phyloP scores from a whole-genome alignment of 2,329 filamentous ascomycete species.

The Zelopaecilomyces penicillatus region DNA sequence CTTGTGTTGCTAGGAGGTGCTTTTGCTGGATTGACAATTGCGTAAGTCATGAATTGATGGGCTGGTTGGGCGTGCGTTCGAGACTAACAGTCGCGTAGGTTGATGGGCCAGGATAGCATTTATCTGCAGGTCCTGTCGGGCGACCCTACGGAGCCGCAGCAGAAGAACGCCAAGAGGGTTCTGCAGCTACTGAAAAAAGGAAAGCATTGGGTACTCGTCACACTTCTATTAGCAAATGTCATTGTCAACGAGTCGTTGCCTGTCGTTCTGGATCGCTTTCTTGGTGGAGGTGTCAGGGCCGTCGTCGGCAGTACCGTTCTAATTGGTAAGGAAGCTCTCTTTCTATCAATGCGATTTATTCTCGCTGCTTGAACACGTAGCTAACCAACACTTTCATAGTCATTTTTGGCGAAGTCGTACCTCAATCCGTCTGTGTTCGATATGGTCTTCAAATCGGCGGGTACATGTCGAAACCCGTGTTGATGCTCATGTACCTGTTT shows the following conservation, averaged over 20 bases:
- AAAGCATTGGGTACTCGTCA: slow-evolving; percentile 98
- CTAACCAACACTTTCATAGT: slow-evolving; percentile 44
- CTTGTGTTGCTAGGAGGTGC: slow-evolving; percentile 84
- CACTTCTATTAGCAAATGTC: slow-evolving; percentile 87
- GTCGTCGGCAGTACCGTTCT: slow-evolving; percentile 87
- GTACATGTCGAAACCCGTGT: slow-evolving; percentile 82
- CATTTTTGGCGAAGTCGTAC: slow-evolving; percentile 94
- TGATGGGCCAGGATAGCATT: slow-evolving; percentile 79
- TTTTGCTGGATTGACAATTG: slow-evolving; percentile 90
- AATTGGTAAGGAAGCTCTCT: slow-evolving; percentile 58
- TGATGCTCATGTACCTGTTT: slow-evolving; percentile 85
- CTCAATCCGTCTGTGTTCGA: slow-evolving; percentile 92
- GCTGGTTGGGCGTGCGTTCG: slow-evolving; percentile 7
- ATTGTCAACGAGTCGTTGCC: slow-evolving; percentile 96
- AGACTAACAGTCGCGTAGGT: slow-evolving; percentile 21
- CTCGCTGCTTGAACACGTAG: slow-evolving; percentile 14
- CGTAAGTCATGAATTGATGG: slow-evolving; percentile 39
- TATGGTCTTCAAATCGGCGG: slow-evolving; percentile 93
- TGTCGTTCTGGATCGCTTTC: slow-evolving; percentile 86
- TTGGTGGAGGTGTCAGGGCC: slow-evolving; percentile 90
- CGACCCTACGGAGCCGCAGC: slow-evolving; percentile 77
- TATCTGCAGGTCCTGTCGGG: slow-evolving; percentile 91
- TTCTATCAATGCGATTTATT: not conserved
- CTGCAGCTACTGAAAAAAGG: slow-evolving; percentile 72
- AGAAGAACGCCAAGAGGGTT: slow-evolving; percentile 75